phyloP scores from a whole-genome alignment of 495 filamentous ascomycete species.

The Neurospora cerealis region DNA sequence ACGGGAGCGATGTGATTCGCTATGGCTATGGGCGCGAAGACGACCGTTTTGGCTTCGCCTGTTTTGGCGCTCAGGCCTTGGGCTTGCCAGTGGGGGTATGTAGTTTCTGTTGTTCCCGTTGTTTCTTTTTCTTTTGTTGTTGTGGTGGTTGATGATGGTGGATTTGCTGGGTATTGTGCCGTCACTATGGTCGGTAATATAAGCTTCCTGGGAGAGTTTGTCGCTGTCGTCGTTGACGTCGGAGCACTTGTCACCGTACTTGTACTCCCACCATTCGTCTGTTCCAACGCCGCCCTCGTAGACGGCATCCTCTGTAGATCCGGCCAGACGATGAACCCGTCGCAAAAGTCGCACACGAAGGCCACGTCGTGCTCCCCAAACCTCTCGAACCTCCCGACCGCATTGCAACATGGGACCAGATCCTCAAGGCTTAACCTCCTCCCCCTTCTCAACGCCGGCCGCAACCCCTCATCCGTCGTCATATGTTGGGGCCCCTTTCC shows the following conservation, averaged over 20 bases:
- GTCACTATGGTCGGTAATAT: background rate
- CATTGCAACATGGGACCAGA: slow-evolving; percentile 27
- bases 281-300: slow-evolving; percentile 14
- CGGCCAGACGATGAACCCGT: slow-evolving; percentile 38
- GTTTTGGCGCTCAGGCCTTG: slow-evolving; percentile 8
- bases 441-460: background rate
- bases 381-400: slow-evolving; percentile 31
- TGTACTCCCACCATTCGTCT: background rate
- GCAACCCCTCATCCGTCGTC: background rate
- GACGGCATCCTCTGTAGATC: slow-evolving; percentile 33
- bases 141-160: background rate
- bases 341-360: slow-evolving; percentile 42
- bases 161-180: background rate
- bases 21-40: slow-evolving; percentile 39
- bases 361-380: slow-evolving; percentile 33
- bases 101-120: slow-evolving; percentile 1
- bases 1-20: slow-evolving; percentile 38
- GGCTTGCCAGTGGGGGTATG: slow-evolving; percentile 26
- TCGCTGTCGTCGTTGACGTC: background rate
- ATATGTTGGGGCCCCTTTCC: background rate
- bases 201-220: background rate
- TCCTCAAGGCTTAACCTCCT: slow-evolving; percentile 21
- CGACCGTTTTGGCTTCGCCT: slow-evolving; percentile 29
- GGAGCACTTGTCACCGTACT: background rate
- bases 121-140: background rate